phyloP scores from a whole-genome alignment of 2,329 filamentous ascomycete species.

The Diplocarpon rosae region DNA sequence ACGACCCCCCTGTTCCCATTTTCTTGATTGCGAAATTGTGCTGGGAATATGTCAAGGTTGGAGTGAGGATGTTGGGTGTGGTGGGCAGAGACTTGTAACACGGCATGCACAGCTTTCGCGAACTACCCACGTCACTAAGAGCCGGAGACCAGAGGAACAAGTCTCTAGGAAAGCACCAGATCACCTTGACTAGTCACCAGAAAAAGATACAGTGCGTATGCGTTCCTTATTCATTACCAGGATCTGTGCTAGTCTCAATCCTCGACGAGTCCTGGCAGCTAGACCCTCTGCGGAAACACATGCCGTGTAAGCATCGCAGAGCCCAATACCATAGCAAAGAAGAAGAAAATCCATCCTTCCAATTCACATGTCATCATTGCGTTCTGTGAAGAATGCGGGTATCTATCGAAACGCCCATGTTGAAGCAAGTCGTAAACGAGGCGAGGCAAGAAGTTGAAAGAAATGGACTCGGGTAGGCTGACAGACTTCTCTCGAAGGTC shows the following conservation, averaged over 20 bases:
- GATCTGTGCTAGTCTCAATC: slow-evolving; percentile 16
- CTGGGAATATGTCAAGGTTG: slow-evolving; percentile 20
- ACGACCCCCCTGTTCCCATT: slow-evolving; percentile 24
- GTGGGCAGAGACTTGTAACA: slow-evolving; percentile 6
- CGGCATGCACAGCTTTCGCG: no score
- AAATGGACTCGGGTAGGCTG: slow-evolving; percentile 10
- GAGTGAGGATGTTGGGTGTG: slow-evolving; percentile 12
- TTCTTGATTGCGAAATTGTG: slow-evolving; percentile 17
- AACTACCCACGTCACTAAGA: no score
- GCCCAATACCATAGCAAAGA: slow-evolving; percentile 11
- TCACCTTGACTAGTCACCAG: no score
- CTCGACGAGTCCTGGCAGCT: slow-evolving; percentile 11
- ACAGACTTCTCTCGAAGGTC: slow-evolving; percentile 26
- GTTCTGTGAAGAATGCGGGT: slow-evolving; percentile 27
- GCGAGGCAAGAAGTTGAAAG: slow-evolving; percentile 25
- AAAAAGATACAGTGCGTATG: no score
- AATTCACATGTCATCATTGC: slow-evolving; percentile 20
- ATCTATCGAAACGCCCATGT: slow-evolving; percentile 26
- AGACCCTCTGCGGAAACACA: slow-evolving; percentile 13
- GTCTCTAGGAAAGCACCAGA: no score
- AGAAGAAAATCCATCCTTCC: slow-evolving; percentile 13
- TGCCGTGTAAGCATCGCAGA: slow-evolving; percentile 11
- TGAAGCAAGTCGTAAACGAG: slow-evolving; percentile 21
- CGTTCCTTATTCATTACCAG: slow-evolving; percentile 12
- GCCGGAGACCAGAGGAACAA: no score